A percentile compares a stretch with the other conserved stretches of the same genome.
Conservation (phyloP, 768 basidiomycete species). For the Suillus luteus region DNA sequence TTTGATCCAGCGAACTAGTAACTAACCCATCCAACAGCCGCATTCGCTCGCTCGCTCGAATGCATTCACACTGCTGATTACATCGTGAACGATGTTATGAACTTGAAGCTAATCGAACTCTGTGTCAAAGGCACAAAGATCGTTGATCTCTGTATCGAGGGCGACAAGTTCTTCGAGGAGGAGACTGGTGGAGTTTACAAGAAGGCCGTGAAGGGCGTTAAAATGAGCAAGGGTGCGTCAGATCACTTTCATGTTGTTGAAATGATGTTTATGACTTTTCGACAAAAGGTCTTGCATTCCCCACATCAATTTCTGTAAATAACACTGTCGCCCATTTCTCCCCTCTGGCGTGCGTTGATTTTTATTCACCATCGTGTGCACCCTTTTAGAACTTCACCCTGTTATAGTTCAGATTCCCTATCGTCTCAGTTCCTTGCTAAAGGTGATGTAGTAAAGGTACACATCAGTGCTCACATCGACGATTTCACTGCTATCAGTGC, state of each 20-base stretch:
- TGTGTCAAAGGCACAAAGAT: constrained; percentile 81
- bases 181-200: constrained; percentile 86
- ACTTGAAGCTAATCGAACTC: constrained; percentile 72
- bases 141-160: constrained; percentile 89
- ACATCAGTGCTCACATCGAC: constrained; percentile 98
- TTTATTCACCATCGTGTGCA: not conserved
- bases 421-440: constrained; percentile 71
- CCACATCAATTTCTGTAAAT: constrained; percentile 94
- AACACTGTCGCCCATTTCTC: constrained; percentile 96
- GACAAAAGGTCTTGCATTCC: constrained; percentile 85
- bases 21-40: no score
- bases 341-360: constrained; percentile 76
- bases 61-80: constrained; percentile 67
- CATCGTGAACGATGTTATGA: constrained; percentile 82
- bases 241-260: not conserved
- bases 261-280: not conserved
- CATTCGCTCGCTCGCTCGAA: no score
- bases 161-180: constrained; percentile 90
- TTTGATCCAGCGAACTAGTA: no score
- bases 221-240: constrained; percentile 78
- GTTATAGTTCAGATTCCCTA: constrained; percentile 68
- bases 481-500: constrained; percentile 93
- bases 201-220: constrained; percentile 86
- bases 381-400: constrained; percentile 12
- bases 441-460: constrained; percentile 93